A percentile compares a stretch with the other conserved stretches of the same genome.
These are phyloP conservation scores for Kockovaella imperatae DNA, from an alignment of 768 basidiomycete species.

Conservation along the genomic window DNA sequence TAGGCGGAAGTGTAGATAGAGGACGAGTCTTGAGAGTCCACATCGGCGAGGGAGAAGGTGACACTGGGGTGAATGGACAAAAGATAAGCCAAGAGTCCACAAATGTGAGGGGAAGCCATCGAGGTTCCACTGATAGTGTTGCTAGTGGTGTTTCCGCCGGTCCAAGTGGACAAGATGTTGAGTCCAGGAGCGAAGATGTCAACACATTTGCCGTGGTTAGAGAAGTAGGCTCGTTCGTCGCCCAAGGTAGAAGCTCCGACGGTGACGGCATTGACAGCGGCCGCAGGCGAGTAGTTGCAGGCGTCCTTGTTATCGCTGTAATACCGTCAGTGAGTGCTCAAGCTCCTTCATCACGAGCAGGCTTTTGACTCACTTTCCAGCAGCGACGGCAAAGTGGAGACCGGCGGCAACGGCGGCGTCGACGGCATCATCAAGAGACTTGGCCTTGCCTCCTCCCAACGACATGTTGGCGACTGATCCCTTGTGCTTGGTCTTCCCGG, in stretches of 20 bases:
- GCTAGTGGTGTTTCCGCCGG: constrained; percentile 54
- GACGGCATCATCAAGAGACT: constrained; percentile 72
- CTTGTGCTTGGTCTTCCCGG: constrained; percentile 76
- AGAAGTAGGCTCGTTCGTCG: constrained; percentile 55
- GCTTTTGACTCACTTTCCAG: constrained; percentile 52
- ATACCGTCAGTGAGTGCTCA: constrained; percentile 2
- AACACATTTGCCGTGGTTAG: constrained; percentile 83
- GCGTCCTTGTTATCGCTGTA: constrained; percentile 77
- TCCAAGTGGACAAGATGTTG: constrained; percentile 86
- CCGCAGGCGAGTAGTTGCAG: constrained; percentile 87
- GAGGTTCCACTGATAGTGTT: constrained; percentile 55
- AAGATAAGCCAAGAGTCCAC: constrained; percentile 80
- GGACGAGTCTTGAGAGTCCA: constrained; percentile 2
- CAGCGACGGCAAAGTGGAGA: constrained; percentile 94
- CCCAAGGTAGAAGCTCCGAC: constrained; percentile 66
- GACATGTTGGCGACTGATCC: constrained; percentile 80
- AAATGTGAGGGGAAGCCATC: constrained; percentile 84
- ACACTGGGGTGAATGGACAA: constrained; percentile 74
- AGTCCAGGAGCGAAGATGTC: constrained; percentile 86
- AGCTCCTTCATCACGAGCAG: not conserved
- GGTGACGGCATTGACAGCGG: constrained; percentile 79
- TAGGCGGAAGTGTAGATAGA: constrained; percentile 45
- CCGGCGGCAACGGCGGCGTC: constrained; percentile 74
- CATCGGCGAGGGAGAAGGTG: constrained; percentile 29
- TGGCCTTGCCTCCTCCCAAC: constrained; percentile 89